These are phyloP conservation scores for Stephania cephalantha DNA, from an alignment of 164 flowering plant genomes.

Conservation along the genomic window DNA sequence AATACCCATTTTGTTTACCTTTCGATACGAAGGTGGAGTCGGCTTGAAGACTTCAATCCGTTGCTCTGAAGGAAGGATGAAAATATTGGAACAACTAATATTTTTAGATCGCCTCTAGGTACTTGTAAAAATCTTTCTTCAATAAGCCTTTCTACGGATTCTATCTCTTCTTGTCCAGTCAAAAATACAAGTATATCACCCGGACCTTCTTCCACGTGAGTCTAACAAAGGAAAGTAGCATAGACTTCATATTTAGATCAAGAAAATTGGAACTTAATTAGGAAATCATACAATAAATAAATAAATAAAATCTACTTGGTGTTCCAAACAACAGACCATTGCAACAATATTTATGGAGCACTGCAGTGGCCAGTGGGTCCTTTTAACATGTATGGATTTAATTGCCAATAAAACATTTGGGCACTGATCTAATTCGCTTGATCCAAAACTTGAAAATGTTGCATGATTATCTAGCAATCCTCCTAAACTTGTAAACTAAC, in stretches of 20 bases:
- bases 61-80: slow-evolving; percentile 93
- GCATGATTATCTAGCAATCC: too few relatives aligned
- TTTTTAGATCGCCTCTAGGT: slow-evolving; percentile 46
- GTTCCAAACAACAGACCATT: not conserved
- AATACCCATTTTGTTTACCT: slow-evolving; percentile 39
- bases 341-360: not conserved
- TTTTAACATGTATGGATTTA: not conserved
- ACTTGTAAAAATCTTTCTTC: slow-evolving; percentile 49
- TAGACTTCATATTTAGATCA: not conserved
- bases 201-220: slow-evolving; percentile 82
- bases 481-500: not conserved
- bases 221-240: slow-evolving; percentile 28
- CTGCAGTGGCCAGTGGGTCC: not conserved
- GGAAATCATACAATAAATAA: not conserved
- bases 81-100: slow-evolving; percentile 59
- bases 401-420: not conserved
- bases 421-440: not conserved
- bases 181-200: slow-evolving; percentile 93
- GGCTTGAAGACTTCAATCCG: slow-evolving; percentile 80
- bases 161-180: slow-evolving; percentile 99
- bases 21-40: slow-evolving; percentile 69
- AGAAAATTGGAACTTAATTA: not conserved
- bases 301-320: too few relatives aligned
- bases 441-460: not conserved
- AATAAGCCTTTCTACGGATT: slow-evolving; percentile 70